Evolutionary conservation across 495 filamentous ascomycete genomes (phyloP).

Genomic region (Penicillium taxi): DNA sequence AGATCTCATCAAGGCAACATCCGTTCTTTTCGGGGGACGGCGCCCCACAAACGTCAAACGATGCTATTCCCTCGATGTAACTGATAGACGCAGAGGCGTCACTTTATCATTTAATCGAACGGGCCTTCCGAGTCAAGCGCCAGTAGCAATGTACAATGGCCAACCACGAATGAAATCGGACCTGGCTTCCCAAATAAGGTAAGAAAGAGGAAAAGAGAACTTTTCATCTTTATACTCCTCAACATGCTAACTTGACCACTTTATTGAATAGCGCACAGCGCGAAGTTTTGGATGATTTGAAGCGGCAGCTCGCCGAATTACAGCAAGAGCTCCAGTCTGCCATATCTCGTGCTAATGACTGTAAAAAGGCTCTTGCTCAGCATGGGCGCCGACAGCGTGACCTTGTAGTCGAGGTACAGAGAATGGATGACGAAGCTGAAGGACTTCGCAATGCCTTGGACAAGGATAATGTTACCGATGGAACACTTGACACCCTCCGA

Average conservation of each 20-base stretch:
- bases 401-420: conserved; percentile 48
- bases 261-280: conserved; percentile 40
- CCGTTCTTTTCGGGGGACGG: conserved; percentile 58
- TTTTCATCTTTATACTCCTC: background rate
- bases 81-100: conserved; percentile 54
- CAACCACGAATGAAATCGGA: conserved; percentile 76
- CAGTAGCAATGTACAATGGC: conserved; percentile 43
- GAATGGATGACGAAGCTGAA: conserved; percentile 49
- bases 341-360: conserved; percentile 22
- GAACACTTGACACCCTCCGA: conserved; percentile 52
- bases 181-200: conserved; percentile 56
- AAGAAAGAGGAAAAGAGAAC: conserved; percentile 10
- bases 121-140: conserved; percentile 47
- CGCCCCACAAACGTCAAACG: conserved; percentile 61
- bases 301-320: conserved; percentile 28
- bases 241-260: too few relatives aligned
- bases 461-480: conserved; percentile 50
- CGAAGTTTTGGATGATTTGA: conserved; percentile 36
- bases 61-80: conserved; percentile 56
- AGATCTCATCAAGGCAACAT: conserved; percentile 53
- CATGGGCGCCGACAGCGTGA: conserved; percentile 40
- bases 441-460: conserved; percentile 54
- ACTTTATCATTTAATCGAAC: conserved; percentile 48
- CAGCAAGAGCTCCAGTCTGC: conserved; percentile 28
- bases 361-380: conserved; percentile 33